Conservation (phyloP, 73 alveolate species). For the Stentor roeselii region DNA sequence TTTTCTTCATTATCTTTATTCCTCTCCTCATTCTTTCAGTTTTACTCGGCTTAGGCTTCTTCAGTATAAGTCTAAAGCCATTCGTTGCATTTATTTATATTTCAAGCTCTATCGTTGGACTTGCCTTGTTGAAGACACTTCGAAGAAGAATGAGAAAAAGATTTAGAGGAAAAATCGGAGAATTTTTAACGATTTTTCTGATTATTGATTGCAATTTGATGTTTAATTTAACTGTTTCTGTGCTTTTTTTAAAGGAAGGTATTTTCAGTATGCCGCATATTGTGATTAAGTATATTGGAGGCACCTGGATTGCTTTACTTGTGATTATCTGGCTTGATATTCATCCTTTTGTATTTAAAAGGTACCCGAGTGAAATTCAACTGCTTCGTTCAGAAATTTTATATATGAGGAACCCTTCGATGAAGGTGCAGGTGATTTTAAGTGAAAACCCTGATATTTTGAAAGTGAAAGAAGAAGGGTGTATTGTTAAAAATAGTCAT, state of each 20-base stretch:
- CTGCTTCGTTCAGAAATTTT: neutral
- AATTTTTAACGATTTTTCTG: neutral
- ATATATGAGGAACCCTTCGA: neutral
- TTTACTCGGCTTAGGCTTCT: neutral
- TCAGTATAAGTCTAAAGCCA: neutral
- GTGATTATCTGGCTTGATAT: neutral
- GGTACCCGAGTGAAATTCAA: neutral
- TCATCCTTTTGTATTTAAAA: constrained; percentile 6
- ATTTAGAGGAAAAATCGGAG: neutral
- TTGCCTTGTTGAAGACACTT: neutral
- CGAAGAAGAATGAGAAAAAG: neutral
- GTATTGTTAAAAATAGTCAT: neutral
- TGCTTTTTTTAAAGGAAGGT: neutral
- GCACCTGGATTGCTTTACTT: neutral
- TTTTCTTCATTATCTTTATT: no score
- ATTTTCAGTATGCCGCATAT: neutral
- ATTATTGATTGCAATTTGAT: neutral
- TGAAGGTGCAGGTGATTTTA: neutral
- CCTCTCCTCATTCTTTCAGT: neutral
- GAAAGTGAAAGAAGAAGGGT: neutral
- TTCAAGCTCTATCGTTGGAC: neutral
- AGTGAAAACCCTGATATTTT: neutral
- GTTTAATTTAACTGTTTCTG: neutral
- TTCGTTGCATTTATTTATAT: neutral
- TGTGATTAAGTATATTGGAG: neutral